A percentile compares a stretch with the other conserved stretches of the same genome.
Evolutionary conservation across 768 basidiomycete genomes (phyloP).

Genomic region (Calvatia gigantea): DNA sequence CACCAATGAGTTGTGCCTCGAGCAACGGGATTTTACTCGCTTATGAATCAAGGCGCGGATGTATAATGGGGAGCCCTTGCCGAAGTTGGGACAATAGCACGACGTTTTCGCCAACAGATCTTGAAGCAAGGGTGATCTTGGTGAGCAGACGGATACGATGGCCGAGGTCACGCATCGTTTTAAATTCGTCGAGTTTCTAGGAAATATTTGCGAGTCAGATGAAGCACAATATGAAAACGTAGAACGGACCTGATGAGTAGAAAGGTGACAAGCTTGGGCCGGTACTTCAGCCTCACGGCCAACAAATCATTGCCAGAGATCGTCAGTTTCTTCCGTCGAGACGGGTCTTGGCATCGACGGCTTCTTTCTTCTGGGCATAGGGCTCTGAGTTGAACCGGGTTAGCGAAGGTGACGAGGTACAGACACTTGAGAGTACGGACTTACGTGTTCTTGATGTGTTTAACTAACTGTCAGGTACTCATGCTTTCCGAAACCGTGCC

Average conservation of each 20-base stretch:
- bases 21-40: slow-evolving; percentile 80
- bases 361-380: slow-evolving; percentile 88
- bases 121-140: slow-evolving; percentile 81
- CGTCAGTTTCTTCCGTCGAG: slow-evolving; percentile 94
- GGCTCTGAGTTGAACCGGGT: slow-evolving; percentile 36
- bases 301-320: slow-evolving; percentile 68
- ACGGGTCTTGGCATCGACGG: slow-evolving; percentile 89
- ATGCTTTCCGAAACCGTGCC: slow-evolving; percentile 79
- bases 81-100: slow-evolving; percentile 87
- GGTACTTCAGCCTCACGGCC: slow-evolving; percentile 68
- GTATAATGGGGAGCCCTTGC: slow-evolving; percentile 80
- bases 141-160: slow-evolving; percentile 77
- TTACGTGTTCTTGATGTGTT: slow-evolving; percentile 86
- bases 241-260: slow-evolving; percentile 43
- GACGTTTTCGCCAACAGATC: slow-evolving; percentile 74
- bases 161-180: slow-evolving; percentile 82
- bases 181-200: slow-evolving; percentile 81
- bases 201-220: background rate
- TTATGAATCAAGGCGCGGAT: slow-evolving; percentile 76
- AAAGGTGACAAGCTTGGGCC: slow-evolving; percentile 43
- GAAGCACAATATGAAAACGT: background rate
- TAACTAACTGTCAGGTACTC: slow-evolving; percentile 88
- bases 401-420: background rate
- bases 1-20: slow-evolving; percentile 75
- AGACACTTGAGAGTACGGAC: slow-evolving; percentile 29